Evolutionary conservation across 805 yeast genomes (phyloP), one percentile per base, ranked within the genome.

Genomic region (Zygosaccharomyces pseudorouxii): DNA sequence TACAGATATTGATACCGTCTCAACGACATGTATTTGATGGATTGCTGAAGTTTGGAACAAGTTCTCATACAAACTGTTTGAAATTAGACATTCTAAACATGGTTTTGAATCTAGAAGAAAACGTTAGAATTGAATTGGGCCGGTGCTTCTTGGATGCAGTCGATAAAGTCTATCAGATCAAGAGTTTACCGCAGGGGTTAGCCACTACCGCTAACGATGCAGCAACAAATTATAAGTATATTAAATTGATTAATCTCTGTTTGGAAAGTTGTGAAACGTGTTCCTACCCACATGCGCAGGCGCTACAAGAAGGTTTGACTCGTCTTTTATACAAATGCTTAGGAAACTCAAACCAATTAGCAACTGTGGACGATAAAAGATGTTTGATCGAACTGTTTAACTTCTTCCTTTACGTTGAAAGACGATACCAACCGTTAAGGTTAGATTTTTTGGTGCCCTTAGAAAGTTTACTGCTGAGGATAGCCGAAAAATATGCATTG

Each of bases 51-150:
- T 46, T 46, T 23, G 45, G 47, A 12, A 22, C 23, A 3, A 39
- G 36, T 12, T 23, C 38, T 8, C n/a, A 31, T 9, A 20, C 33
- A 16, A 52, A 50, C 25, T 39, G 46, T 28, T 36, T 49, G 39
- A 62, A 61, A 40, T 38, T 64, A 40, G 67, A 63, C 51, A 41
- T 54, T 7, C 28, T 63, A 28, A 51, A 50, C 19, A 50, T 55
- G 14, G 38, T 60, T 14, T 29, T 60, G 25, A 53, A 53, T 30
- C 33, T 64, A 16, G 58, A 57, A 11, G 55, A 56, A 38, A 42
- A 50, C 20, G 44, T 56, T 11, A 57, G 59, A 38, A 53, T 50
- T 18, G 59, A 54, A 18, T 37, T 63, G 25, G 58, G 61, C 4
- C 33, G 45, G 4, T 25, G 35, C 11, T 62, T 56, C 38, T 25